These are phyloP conservation scores for Candida arabinofermentans DNA, from an alignment of 805 yeast species.

Conservation along the genomic window DNA sequence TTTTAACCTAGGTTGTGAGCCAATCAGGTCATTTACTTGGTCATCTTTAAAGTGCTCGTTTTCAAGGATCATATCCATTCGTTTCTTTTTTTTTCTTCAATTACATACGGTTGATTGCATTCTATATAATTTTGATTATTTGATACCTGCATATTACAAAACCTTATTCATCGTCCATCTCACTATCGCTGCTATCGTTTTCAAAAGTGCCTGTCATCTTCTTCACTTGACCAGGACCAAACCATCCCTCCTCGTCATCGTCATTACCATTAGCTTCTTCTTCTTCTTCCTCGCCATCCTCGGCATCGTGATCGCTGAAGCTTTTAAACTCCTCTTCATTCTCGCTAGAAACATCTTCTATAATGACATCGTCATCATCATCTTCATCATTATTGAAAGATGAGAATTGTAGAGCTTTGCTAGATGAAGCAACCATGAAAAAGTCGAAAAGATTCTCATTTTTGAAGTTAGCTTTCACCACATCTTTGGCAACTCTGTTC, in stretches of 20 bases:
- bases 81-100: neutral
- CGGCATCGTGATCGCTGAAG: constrained; percentile 19
- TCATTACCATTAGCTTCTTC: constrained; percentile 29
- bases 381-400: constrained; percentile 22
- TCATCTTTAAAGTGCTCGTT: no score
- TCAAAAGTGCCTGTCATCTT: constrained; percentile 28
- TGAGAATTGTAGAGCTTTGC: constrained; percentile 10
- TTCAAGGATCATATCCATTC: no score
- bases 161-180: constrained; percentile 33
- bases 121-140: no score
- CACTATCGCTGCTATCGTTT: constrained; percentile 36
- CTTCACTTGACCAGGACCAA: constrained; percentile 30
- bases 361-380: constrained; percentile 24
- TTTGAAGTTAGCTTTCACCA: constrained; percentile 49
- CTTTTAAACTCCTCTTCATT: constrained; percentile 20
- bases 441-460: constrained; percentile 55
- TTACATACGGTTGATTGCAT: neutral
- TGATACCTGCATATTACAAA: no score
- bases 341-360: constrained; percentile 24
- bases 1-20: no score
- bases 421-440: constrained; percentile 30
- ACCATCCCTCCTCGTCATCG: constrained; percentile 34
- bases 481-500: constrained; percentile 68
- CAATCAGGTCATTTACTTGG: no score
- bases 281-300: constrained; percentile 27